Evolutionary conservation across 2,329 filamentous ascomycete species (phyloP), one percentile per base, ranked within the genome.

Genomic region (Penicillium sp.): DNA sequence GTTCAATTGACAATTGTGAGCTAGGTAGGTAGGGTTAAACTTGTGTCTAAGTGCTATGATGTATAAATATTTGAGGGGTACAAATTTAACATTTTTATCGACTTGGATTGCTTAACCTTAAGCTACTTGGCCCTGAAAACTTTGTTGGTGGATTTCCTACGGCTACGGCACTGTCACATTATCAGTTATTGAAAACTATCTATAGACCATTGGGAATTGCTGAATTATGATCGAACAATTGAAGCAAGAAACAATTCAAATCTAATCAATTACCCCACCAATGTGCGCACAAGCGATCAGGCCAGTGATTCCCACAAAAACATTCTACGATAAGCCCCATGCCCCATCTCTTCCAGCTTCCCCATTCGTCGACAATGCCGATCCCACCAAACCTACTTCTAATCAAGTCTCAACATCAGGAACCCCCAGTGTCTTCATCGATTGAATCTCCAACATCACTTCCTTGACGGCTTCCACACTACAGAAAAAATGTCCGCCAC

Each of bases 401-500:
- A 39, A 2, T 46, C 23, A 10, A 33, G 7, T 33, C 27, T 23
- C 19, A 50, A 37, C 19, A 50, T 33, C 45, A 33, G 50, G 9
- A 23, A 21, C 8, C 35, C 10, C 3, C 10, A n/a, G 44, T 44
- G 23, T 14, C 14, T 23, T 6, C 37, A 21, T 23, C 11, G 23
- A 31, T 51, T 31, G 10, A 25, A 31, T 13, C 26, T 19, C 25
- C 4, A 10, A 39, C 4, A 39, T 9, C 11, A 7, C 39, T 4
- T 42, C 2, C 1, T 9, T 10, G 4, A 10, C 16, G 2, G 11
- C 35, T 5, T n/a, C 3, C 25, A 43, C 9, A 45, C 42, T 45
- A 13, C 19, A n/a, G 11, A 39, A 48, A 51, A 33, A 26, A 63
- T 61, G 59, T 26, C 55, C 19, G 35, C 58, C 21, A 60, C 59